Evolutionary conservation across 1,139 yeast species (phyloP).

Genomic region (Ogataea hybrid): DNA sequence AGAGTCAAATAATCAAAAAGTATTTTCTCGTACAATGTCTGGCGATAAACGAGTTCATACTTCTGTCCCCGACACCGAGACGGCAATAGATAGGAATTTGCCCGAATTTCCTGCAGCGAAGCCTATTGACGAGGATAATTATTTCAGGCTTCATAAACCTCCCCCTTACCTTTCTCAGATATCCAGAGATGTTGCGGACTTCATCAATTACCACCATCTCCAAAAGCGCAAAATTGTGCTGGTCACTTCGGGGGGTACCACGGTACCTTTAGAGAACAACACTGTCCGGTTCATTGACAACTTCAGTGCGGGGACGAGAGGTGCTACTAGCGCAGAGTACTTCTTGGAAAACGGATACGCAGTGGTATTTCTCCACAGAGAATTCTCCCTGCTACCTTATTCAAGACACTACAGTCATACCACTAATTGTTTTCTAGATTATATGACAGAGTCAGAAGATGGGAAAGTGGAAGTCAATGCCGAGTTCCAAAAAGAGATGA

Average conservation of each 20-base stretch:
- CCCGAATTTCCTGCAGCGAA: slow-evolving; percentile 82
- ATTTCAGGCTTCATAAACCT: slow-evolving; percentile 67
- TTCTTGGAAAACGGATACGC: slow-evolving; percentile 84
- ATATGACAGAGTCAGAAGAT: slow-evolving; percentile 52
- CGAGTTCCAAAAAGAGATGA: slow-evolving; percentile 61
- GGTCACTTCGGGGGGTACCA: slow-evolving; percentile 97
- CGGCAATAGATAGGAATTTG: slow-evolving; percentile 76
- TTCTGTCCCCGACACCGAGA: slow-evolving; percentile 63
- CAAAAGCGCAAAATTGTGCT: slow-evolving; percentile 58
- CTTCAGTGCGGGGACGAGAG: slow-evolving; percentile 97
- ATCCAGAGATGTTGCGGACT: slow-evolving; percentile 52
- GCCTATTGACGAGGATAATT: slow-evolving; percentile 67
- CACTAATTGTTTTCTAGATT: slow-evolving; percentile 82
- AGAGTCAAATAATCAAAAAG: background rate
- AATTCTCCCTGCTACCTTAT: slow-evolving; percentile 87
- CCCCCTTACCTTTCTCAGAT: slow-evolving; percentile 73
- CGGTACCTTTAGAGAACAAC: slow-evolving; percentile 95
- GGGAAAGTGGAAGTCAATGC: slow-evolving; percentile 58
- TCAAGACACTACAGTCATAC: slow-evolving; percentile 87
- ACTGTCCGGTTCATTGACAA: slow-evolving; percentile 96
- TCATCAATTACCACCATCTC: slow-evolving; percentile 48
- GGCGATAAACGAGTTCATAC: slow-evolving; percentile 42
- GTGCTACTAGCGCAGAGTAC: slow-evolving; percentile 93
- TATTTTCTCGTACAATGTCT: slow-evolving; percentile 1
- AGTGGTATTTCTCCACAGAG: slow-evolving; percentile 88